These are phyloP conservation scores for Pleochaeta shiraiana DNA, from an alignment of 2,329 filamentous ascomycete genomes.

Conservation along the genomic window DNA sequence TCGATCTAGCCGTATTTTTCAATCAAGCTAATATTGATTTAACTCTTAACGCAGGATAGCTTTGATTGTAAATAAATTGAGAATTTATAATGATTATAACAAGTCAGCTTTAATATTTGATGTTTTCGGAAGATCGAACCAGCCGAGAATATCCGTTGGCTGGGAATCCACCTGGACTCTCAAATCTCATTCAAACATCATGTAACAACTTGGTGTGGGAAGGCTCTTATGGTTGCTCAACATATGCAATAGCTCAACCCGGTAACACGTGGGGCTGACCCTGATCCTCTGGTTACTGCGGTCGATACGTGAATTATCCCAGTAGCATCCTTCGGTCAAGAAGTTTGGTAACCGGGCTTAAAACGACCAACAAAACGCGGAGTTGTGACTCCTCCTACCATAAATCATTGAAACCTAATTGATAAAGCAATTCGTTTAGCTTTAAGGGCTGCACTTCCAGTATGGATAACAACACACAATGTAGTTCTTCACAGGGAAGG, in stretches of 20 bases:
- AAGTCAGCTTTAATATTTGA: too few species aligned
- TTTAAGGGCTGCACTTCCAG: too few species aligned
- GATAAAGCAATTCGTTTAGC: too few species aligned
- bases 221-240: background rate
- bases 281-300: background rate
- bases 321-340: background rate
- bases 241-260: background rate
- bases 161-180: background rate
- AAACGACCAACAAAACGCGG: background rate
- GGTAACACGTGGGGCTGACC: background rate
- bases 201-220: too few species aligned
- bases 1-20: too few species aligned
- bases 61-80: too few species aligned
- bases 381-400: background rate
- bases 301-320: background rate
- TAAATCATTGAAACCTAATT: too few species aligned
- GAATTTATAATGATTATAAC: too few species aligned
- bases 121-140: too few species aligned
- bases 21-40: too few species aligned
- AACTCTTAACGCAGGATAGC: too few species aligned
- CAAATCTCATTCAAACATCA: background rate
- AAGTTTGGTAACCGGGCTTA: background rate
- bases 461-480: background rate
- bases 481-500: background rate
- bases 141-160: too few species aligned